Evolutionary conservation across 1,284 basidiomycete species (phyloP).

Genomic region (Mycosarcoma mackinlayi): DNA sequence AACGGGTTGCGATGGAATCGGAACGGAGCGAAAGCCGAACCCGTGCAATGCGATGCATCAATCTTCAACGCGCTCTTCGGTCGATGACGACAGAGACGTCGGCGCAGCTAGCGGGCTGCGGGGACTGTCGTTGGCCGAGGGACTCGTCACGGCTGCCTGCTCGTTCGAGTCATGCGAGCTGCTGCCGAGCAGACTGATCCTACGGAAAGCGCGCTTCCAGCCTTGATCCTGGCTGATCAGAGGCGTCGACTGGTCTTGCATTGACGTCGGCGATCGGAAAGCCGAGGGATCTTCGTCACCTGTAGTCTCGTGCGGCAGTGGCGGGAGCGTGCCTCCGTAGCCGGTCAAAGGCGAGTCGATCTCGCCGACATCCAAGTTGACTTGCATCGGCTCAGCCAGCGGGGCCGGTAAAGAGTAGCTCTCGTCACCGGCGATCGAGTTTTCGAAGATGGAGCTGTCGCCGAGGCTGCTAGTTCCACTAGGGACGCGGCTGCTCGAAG

Average conservation of each 20-base stretch:
- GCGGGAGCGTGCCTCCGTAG: constrained; percentile 28
- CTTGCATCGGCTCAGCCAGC: neutral
- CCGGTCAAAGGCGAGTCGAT: constrained; percentile 28
- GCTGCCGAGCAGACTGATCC: constrained; percentile 37
- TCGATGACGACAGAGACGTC: neutral
- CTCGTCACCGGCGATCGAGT: constrained; percentile 51
- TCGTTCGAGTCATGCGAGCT: constrained; percentile 9
- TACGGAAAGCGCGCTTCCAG: constrained; percentile 34
- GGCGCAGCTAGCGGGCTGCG: constrained; percentile 15
- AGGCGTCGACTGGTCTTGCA: neutral
- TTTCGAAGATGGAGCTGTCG: constrained; percentile 37
- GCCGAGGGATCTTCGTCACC: constrained; percentile 35
- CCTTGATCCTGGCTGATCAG: constrained; percentile 34
- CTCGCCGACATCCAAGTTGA: neutral
- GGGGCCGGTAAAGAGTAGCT: constrained; percentile 42
- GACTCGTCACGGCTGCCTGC: neutral
- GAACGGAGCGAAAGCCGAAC: too few relatives aligned
- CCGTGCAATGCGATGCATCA: too few relatives aligned
- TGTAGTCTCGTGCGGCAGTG: constrained; percentile 38
- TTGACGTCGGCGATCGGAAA: constrained; percentile 18
- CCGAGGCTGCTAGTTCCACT: constrained; percentile 28
- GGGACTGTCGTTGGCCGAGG: neutral
- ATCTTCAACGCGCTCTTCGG: neutral
- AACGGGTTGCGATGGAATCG: too few relatives aligned
- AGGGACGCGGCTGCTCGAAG: constrained; percentile 24